Base-by-base conservation (phyloP, 1,139 yeast genomes). In the Yamadazyma sp. region DNA sequence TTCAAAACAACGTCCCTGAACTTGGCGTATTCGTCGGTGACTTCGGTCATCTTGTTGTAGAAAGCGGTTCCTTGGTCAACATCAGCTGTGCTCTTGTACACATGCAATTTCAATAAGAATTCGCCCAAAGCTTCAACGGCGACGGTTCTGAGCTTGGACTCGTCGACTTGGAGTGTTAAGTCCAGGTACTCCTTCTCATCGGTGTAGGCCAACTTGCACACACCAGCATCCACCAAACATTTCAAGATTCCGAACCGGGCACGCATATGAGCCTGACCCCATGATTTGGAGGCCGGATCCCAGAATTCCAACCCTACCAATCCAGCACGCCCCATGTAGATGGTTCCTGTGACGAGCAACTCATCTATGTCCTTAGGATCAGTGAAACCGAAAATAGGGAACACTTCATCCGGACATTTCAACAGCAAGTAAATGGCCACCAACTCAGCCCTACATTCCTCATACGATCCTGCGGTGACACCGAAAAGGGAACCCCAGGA, bases 221-320 rank as follows among this genome's bases (percentile, higher is more conserved):
- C 79, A 16, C 85, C 83, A 4, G 94, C 89, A 40, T 80, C 71
- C 54, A 84, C 66, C 56, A 87, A 81, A 23, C 83, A 76, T 65
- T 85, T 86, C 73, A 87, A 73, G 51, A 88, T 87, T 28, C 92
- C 87, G 61, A 77, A 88, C 57, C 96, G 73, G 5, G 95, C 96
- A 67, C 87, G 95, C 89, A 87, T 87, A 59, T 88, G 96, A n/a
- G 96, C 82, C 65, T 88, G 96, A 26, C 96, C 96, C 96, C 96
- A 88, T 61, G 87, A 87, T 45, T 72, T 66, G 27, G 87, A 73
- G 34, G 66, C 62, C 31, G 96, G 95, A 60, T 87, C 95, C 88
- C 94, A 88, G 61, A 75, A 86, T 59, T 88, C 95, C 54, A 88
- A 71, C 2, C 86, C 91, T 31, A 84, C 56, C 39, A 88, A 69